Evolutionary conservation across 768 basidiomycete genomes (phyloP), one percentile per base, ranked within the genome.

Genomic region (Agrocybe praecox): DNA sequence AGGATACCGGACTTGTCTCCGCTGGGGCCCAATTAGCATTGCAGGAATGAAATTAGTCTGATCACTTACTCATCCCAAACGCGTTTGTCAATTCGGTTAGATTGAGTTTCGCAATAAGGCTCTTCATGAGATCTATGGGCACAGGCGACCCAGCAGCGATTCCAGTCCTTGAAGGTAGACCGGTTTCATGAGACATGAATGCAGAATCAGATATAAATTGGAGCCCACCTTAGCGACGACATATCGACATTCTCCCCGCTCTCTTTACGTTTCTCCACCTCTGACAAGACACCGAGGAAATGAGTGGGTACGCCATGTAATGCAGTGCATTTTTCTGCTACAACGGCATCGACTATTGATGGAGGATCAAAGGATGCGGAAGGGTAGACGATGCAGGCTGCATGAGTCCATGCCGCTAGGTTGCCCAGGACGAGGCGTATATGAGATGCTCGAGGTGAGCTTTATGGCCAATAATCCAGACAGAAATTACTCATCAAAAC

Each of bases 241-340:
- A 84, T 73, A 61, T 89, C 81, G 3, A 84, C 59, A 6, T 58
- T 62, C 52, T 80, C 75, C 0, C 85, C 84, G 8, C 53, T 70
- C 0, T 73, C 67, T 33, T 75, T 73, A 48, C 89, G 74, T 56
- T 75, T 80, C 55, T 85, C 80, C 9, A 92, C 78, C 67, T 92
- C 90, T 0, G 79, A 69, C 22, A 93, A 72, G 1, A 93, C 83
- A 6, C 87, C 91, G 1, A 91, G 76, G 69, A 93, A 93, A 67
- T 94, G 92, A 0, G 92, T 94, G 0, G 92, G 92, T 6, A 94
- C 92, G 7, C 92, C 92, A 60, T 94, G 92, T 52, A 94, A 72
- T 0, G 87, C 88, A 0, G 90, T 92, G 51, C 91, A 93, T 55
- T 74, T 76, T 61, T 93, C 91, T 17, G 76, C 75, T 7, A 79